Evolutionary conservation across 1,284 basidiomycete genomes (phyloP), one percentile per base, ranked within the genome.

Genomic region (Sanghuangporus baumii): DNA sequence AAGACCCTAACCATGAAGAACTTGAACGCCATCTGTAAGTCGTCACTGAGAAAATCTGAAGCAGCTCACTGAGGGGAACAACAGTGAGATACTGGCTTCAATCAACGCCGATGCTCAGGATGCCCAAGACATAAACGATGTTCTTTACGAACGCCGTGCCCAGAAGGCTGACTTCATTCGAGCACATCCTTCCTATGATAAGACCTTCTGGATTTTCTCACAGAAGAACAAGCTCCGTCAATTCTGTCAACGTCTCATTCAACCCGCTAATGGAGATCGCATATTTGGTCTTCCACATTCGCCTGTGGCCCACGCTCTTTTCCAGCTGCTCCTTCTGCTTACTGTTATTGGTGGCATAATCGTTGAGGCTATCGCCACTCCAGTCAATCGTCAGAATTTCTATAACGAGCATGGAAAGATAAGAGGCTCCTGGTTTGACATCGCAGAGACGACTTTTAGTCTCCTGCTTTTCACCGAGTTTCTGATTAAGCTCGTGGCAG

Each of bases 161-260:
- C 85, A 86, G 70, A 91, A 90, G 70, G 89, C 91, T 0, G 91
- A 93, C 67, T 94, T 97, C 72, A 97, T 98, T 67, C 85, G 85
- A 2, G 84, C 89, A 52, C 91, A 98, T 75, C 94, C 96, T 0
- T 86, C 88, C 0, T 99, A 92, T 70, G 96, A 98, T 75, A 90
- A 88, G 70, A 87, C 92, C 0, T 89, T 98, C 68, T 98, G 93
- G 88, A 67, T 97, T 8, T 91, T 98, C 72, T 86, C 89, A 2
- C 94, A 97, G 74, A 84, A 84, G 68, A 95, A 91, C 67, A 74
- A 76, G 3, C 55, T 97, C 48, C 88, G 96, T 0, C 82, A 80
- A 58, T 74, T 89, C 62, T 98, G 93, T 72, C 96, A 99, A 75
- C 86, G 84, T 61, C 73, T 97, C 37, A 93, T 96, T 6, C 84